A percentile compares a stretch with the other conserved stretches of the same genome.
Evolutionary conservation across 257 asterid species (phyloP).

Genomic region (Solanum peruvianum): DNA sequence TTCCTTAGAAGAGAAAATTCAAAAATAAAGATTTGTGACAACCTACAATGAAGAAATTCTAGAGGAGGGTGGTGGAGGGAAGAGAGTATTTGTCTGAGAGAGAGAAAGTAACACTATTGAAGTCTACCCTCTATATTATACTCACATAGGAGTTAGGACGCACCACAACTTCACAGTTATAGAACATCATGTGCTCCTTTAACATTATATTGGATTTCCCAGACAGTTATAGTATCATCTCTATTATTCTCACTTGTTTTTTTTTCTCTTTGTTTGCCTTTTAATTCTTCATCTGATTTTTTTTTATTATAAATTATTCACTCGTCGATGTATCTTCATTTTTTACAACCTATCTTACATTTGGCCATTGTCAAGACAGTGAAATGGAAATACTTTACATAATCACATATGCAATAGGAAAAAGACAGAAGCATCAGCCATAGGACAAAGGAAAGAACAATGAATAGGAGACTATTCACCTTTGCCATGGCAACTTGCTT

Average conservation of each 20-base stretch:
- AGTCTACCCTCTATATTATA: background rate
- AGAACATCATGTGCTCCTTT: background rate
- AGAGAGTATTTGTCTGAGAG: background rate
- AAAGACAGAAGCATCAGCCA: background rate
- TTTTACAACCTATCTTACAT: background rate
- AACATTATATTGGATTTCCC: background rate
- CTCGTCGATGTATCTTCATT: background rate
- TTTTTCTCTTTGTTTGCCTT: background rate
- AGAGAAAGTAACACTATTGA: background rate
- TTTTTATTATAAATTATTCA: background rate
- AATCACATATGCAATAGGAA: background rate
- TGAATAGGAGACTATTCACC: slow-evolving; percentile 26
- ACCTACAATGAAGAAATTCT: background rate
- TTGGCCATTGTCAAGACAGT: background rate
- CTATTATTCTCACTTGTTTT: background rate
- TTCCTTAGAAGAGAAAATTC: background rate
- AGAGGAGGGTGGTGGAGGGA: background rate
- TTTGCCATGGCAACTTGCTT: slow-evolving; percentile 81
- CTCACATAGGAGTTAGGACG: background rate
- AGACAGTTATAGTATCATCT: background rate
- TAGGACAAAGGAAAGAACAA: background rate
- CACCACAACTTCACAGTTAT: background rate
- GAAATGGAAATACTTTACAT: background rate
- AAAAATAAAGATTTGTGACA: background rate
- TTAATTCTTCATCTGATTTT: background rate